A percentile compares a stretch with the other conserved stretches of the same genome.
Evolutionary conservation across 768 basidiomycete species (phyloP).

Genomic region (Hygrophorus russula): DNA sequence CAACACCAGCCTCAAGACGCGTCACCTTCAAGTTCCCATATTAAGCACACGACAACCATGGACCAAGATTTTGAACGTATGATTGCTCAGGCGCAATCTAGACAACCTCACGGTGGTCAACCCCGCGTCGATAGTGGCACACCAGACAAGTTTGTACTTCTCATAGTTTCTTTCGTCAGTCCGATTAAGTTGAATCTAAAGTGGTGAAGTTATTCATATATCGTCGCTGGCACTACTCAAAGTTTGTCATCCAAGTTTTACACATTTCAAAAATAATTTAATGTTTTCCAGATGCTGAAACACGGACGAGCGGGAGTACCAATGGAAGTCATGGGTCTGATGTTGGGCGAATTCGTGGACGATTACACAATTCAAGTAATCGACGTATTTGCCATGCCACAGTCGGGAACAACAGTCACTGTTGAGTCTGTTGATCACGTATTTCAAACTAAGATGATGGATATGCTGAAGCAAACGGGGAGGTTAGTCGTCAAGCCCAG

Average conservation of each 20-base stretch:
- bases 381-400: conserved; percentile 99
- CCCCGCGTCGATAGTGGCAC: conserved; percentile 37
- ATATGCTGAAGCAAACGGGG: conserved; percentile 99
- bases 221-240: conserved; percentile 95
- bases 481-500: conserved; percentile 39
- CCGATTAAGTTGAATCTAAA: conserved; percentile 17
- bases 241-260: conserved; percentile 29
- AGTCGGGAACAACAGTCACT: conserved; percentile 93
- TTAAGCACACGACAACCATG: conserved; percentile 20
- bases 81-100: conserved; percentile 34
- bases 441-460: conserved; percentile 96
- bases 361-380: conserved; percentile 92
- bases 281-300: conserved; percentile 77
- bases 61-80: conserved; percentile 40
- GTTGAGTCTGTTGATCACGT: conserved; percentile 99
- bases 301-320: conserved; percentile 98
- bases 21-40: conserved; percentile 24
- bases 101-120: conserved; percentile 26
- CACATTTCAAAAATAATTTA: background rate
- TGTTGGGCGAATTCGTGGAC: conserved; percentile 97
- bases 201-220: conserved; percentile 93
- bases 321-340: conserved; percentile 98
- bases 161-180: conserved; percentile 1
- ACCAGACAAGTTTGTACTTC: conserved; percentile 60
- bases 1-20: conserved; percentile 24